Percentiles rank a stretch among this genome's conserved stretches.
Conservation (phyloP, 176 grass and related monocot genomes). For the Tillandsia leiboldiana region DNA sequence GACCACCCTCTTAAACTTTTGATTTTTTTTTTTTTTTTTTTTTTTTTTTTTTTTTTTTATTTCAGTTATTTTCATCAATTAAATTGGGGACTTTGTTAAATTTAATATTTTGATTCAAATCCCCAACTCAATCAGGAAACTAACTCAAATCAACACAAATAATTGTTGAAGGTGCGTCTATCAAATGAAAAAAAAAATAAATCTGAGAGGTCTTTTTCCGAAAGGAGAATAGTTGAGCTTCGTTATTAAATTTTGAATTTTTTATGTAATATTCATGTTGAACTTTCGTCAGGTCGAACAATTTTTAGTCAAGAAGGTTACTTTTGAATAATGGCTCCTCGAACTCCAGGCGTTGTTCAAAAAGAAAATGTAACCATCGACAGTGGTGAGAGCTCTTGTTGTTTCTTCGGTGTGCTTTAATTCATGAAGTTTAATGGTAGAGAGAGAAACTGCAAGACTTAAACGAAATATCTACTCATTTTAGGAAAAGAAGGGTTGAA, state of each 20-base stretch:
- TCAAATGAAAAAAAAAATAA: too few relatives aligned
- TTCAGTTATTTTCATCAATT: too few relatives aligned
- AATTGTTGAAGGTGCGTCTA: too few relatives aligned
- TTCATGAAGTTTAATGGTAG: conserved; percentile 1
- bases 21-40: too few relatives aligned
- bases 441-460: not conserved
- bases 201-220: too few relatives aligned
- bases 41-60: too few relatives aligned
- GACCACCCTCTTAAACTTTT: too few relatives aligned
- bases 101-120: too few relatives aligned
- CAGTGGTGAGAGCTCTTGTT: conserved; percentile 25
- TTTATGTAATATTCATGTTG: not conserved
- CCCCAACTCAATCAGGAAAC: too few relatives aligned
- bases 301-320: conserved; percentile 13
- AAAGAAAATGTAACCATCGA: conserved; percentile 40
- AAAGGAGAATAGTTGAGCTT: too few relatives aligned
- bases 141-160: too few relatives aligned
- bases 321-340: conserved; percentile 41
- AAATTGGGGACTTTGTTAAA: too few relatives aligned
- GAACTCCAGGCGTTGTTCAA: conserved; percentile 25
- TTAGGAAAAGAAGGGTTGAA: conserved; percentile 38
- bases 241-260: conserved; percentile 4
- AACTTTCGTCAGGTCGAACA: not conserved
- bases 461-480: not conserved
- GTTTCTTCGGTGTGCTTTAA: not conserved